Conservation (phyloP, 108 stramenopile genomes). For the Skeletonema potamos region DNA sequence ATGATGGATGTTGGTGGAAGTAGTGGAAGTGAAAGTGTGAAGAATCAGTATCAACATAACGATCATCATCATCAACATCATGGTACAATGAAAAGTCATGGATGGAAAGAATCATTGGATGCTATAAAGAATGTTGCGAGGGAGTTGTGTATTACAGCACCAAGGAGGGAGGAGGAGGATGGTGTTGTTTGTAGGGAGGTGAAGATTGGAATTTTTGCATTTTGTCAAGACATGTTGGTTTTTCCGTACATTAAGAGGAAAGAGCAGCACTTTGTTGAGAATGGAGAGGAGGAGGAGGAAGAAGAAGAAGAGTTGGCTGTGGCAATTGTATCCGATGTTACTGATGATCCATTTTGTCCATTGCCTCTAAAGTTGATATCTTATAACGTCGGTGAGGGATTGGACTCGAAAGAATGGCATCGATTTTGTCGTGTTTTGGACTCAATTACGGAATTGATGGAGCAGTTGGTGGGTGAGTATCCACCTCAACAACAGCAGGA, state of each 20-base stretch:
- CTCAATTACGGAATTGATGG: constrained; percentile 40
- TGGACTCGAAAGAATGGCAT: constrained; percentile 27
- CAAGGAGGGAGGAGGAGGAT: not conserved
- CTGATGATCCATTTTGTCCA: constrained; percentile 74
- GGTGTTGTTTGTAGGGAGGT: constrained; percentile 16
- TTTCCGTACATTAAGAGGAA: constrained; percentile 37
- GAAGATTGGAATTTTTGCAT: constrained; percentile 55
- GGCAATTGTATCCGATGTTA: constrained; percentile 73
- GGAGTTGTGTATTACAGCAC: constrained; percentile 15
- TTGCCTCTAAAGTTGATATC: constrained; percentile 64
- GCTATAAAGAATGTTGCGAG: constrained; percentile 26
- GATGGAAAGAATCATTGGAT: constrained; percentile 37
- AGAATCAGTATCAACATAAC: too few relatives aligned
- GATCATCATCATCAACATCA: constrained; percentile 44
- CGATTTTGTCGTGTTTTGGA: constrained; percentile 40
- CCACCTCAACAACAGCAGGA: not conserved
- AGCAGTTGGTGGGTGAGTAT: constrained; percentile 22
- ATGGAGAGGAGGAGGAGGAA: constrained; percentile 5
- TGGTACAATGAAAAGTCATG: constrained; percentile 14
- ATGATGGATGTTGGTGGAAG: constrained; percentile 24
- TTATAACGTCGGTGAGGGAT: constrained; percentile 42
- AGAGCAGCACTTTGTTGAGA: constrained; percentile 9
- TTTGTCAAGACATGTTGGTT: constrained; percentile 41
- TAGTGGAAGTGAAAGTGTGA: constrained; percentile 16
- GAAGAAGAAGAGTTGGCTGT: constrained; percentile 46